Conservation (phyloP, 140 eudicot genomes). For the Cichorium intybus region DNA sequence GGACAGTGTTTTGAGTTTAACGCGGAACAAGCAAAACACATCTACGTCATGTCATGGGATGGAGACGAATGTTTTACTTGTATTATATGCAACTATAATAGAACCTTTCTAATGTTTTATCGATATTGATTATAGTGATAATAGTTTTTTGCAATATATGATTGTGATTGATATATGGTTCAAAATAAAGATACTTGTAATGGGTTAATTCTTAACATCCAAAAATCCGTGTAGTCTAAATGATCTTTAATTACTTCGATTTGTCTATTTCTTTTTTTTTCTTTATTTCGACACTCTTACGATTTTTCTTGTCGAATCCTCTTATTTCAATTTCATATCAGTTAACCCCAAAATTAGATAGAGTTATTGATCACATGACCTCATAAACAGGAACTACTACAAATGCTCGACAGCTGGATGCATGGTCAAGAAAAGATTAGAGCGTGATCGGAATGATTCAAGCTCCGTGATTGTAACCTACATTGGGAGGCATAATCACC, state of each 20-base stretch:
- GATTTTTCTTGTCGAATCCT: not conserved
- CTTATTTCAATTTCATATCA: not conserved
- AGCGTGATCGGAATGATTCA: conserved; percentile 31
- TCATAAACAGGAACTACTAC: conserved; percentile 35
- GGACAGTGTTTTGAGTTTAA: no score
- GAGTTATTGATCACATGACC: not conserved
- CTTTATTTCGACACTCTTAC: not conserved
- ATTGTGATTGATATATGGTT: not conserved
- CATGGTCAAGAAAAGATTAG: conserved; percentile 38
- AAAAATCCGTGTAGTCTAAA: not conserved
- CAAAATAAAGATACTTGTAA: not conserved
- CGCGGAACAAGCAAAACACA: no score
- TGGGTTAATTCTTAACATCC: not conserved
- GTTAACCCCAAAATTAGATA: not conserved
- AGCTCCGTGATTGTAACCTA: conserved; percentile 30
- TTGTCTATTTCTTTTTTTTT: no score
- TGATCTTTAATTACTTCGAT: no score
- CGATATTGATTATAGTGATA: no score
- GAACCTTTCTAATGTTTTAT: no score
- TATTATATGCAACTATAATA: no score
- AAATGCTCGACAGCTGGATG: conserved; percentile 35
- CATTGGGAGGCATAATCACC: conserved; percentile 38
- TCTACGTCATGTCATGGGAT: no score
- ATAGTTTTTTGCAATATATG: not conserved
- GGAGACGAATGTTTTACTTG: no score